Base-by-base conservation (phyloP, 2,329 filamentous ascomycete species). In the Emergomyces pasteurianus region DNA sequence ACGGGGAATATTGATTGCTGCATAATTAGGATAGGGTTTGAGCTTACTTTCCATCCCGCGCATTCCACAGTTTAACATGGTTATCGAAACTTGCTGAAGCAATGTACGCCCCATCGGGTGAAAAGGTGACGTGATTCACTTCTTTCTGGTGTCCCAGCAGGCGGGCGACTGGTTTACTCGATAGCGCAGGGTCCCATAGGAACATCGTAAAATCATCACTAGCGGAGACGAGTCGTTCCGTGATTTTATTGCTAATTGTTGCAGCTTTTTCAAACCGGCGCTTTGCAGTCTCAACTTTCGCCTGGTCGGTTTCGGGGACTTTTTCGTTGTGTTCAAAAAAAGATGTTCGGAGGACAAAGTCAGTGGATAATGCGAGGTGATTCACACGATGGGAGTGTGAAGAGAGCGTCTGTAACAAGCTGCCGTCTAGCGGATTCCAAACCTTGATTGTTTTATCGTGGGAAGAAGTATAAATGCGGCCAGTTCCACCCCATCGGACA, bases 121-220 rank as follows among this genome's bases (percentile, higher is more conserved):
- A 96, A 75, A 97, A 97, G 0, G 87, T 88, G 55, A 97, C 92
- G 71, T 96, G 89, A 73, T 97, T 96, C 67, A 97, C 92, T 71
- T 92, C 89, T 76, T 97, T 97, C 73, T 96, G 90, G 70, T 99
- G 94, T 1, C 94, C 94, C n/a, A 90, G 76, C 76, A 97, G 83
- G 40, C 91, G 82, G n/a, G 89, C 88, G 3, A 97, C 79, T 0
- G 92, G 92, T 73, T 97, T 96, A 8, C 81, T 89, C 3, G 87
- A 86, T 50, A 80, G 81, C 10, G 86, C 80, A 0, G 92, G 92
- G 63, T 95, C 89, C 92, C 92, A 99, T 8, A 99, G 81, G 72
- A 91, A 96, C 83, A 99, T 92, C 6, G 92, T 96, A 73, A 92
- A 95, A 73, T 99, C 94, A 71, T 97, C 94, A 66, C 88, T 92